phyloP scores from a whole-genome alignment of 768 basidiomycete genomes.

The Boletellus ananas region DNA sequence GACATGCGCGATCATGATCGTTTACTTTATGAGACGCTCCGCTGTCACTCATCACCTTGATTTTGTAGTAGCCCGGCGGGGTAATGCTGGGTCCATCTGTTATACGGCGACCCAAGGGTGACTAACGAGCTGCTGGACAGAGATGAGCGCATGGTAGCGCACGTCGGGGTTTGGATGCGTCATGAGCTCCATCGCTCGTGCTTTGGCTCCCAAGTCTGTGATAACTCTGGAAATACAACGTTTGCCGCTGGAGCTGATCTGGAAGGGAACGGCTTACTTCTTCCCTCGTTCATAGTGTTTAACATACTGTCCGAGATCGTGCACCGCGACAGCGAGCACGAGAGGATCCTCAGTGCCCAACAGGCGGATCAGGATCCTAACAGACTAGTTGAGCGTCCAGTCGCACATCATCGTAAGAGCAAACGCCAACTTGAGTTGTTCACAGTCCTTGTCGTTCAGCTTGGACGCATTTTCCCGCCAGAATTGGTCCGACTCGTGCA shows the following conservation, averaged over 20 bases:
- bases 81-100: constrained; percentile 1
- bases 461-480: constrained; percentile 94
- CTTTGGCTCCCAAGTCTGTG: constrained; percentile 83
- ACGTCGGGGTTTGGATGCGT: constrained; percentile 84
- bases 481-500: constrained; percentile 94
- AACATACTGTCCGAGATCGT: constrained; percentile 93
- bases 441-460: constrained; percentile 79
- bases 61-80: not conserved
- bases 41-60: not conserved
- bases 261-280: constrained; percentile 52
- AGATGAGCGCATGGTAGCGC: constrained; percentile 85
- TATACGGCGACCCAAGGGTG: constrained; percentile 69
- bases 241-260: not conserved
- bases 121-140: constrained; percentile 88
- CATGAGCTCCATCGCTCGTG: constrained; percentile 89
- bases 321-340: constrained; percentile 87
- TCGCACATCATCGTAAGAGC: not conserved
- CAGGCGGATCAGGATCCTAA: constrained; percentile 70
- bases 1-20: constrained; percentile 10
- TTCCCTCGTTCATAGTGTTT: constrained; percentile 90
- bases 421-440: constrained; percentile 70
- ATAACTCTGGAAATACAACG: constrained; percentile 50
- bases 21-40: constrained; percentile 10
- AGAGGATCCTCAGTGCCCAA: constrained; percentile 64
- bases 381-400: not conserved